Evolutionary conservation across 2,329 filamentous ascomycete genomes (phyloP).

Genomic region (Ophiostoma tasmaniense): DNA sequence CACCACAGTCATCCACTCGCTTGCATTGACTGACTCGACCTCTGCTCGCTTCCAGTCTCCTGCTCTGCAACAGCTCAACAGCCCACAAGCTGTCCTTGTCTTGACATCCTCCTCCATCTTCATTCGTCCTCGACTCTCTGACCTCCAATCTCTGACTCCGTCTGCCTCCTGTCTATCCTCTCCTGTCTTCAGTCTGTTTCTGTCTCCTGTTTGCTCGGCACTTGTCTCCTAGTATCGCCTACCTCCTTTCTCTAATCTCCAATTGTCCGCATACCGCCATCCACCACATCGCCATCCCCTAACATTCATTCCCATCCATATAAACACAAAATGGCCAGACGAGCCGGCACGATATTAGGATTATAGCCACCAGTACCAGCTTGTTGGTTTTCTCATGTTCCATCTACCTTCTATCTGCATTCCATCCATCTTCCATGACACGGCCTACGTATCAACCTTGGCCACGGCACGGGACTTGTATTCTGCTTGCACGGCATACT

Average conservation of each 20-base stretch:
- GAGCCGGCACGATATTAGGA: background rate
- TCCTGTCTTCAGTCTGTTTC: background rate
- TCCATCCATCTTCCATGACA: background rate
- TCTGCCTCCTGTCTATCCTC: background rate
- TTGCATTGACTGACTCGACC: slow-evolving; percentile 1
- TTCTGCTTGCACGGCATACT: background rate
- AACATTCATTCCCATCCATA: slow-evolving; percentile 5
- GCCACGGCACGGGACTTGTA: background rate
- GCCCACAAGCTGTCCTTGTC: background rate
- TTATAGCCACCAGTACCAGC: background rate
- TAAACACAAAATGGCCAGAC: slow-evolving; percentile 7
- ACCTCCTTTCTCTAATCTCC: background rate
- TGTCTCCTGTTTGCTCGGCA: background rate
- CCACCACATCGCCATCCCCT: background rate
- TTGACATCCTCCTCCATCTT: background rate
- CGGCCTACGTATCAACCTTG: background rate
- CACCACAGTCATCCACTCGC: background rate
- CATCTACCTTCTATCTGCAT: background rate
- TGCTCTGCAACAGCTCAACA: slow-evolving; percentile 3
- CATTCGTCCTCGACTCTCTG: background rate
- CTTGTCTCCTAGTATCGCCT: background rate
- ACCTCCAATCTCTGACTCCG: background rate
- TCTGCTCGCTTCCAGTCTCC: background rate
- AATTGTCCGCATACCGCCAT: background rate
- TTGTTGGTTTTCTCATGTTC: background rate